These are phyloP conservation scores for Cercospora sojina DNA, from an alignment of 2,329 filamentous ascomycete genomes.

Conservation along the genomic window DNA sequence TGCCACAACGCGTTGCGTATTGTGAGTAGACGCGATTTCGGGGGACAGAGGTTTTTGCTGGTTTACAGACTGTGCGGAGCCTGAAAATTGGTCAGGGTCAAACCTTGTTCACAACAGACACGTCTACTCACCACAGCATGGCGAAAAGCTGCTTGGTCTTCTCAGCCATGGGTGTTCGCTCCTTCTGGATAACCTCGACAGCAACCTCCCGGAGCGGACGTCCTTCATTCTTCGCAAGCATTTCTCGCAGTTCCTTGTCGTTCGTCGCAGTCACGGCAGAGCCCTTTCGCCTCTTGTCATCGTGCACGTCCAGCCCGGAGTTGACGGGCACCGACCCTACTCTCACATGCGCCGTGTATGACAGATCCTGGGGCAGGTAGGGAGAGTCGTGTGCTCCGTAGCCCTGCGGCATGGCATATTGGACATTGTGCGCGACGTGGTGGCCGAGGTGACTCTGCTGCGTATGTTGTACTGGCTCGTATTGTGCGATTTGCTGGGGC, in stretches of 20 bases:
- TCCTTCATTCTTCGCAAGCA: slow-evolving; percentile 68
- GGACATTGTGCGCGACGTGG: slow-evolving; percentile 26
- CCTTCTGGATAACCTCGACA: slow-evolving; percentile 72
- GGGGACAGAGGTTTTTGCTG: slow-evolving; percentile 81
- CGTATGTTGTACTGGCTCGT: slow-evolving; percentile 20
- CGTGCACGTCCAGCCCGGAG: slow-evolving; percentile 35
- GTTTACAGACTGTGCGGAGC: slow-evolving; percentile 70
- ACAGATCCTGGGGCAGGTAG: slow-evolving; percentile 31
- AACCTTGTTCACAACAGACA: neutral
- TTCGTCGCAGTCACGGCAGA: slow-evolving; percentile 73
- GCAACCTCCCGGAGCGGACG: slow-evolving; percentile 70
- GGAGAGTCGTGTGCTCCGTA: slow-evolving; percentile 31
- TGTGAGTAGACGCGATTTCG: slow-evolving; percentile 91
- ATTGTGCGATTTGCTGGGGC: slow-evolving; percentile 27
- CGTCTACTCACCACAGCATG: slow-evolving; percentile 73
- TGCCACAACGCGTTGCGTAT: slow-evolving; percentile 90
- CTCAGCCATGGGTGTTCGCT: slow-evolving; percentile 77
- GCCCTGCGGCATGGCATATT: slow-evolving; percentile 27
- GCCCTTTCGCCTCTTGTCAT: slow-evolving; percentile 53
- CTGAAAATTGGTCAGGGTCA: slow-evolving; percentile 46
- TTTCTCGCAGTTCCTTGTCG: slow-evolving; percentile 74
- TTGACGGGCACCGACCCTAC: slow-evolving; percentile 32
- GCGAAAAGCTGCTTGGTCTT: slow-evolving; percentile 82
- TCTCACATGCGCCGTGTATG: slow-evolving; percentile 30
- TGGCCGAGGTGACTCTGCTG: slow-evolving; percentile 21